Conservation (phyloP, 352 stramenopile genomes). For the Blastocystis sp. region DNA sequence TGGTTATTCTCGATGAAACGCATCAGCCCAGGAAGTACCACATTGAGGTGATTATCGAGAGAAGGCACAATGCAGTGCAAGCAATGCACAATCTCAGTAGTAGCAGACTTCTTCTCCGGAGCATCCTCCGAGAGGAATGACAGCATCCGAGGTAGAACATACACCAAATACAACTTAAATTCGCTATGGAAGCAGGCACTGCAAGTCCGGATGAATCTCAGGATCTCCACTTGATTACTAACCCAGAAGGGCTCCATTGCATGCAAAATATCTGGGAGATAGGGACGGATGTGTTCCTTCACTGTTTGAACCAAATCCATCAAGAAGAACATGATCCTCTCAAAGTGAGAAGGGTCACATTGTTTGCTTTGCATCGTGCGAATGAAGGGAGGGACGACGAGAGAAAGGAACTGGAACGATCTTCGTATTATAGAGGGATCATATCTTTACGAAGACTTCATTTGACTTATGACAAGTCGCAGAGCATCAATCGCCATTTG, state of each 20-base stretch:
- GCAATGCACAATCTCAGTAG: conserved; percentile 48
- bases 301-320: conserved; percentile 89
- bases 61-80: conserved; percentile 40
- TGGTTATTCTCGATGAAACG: conserved; percentile 59
- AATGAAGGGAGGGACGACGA: conserved; percentile 92
- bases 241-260: conserved; percentile 89
- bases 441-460: neutral
- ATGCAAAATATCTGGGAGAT: conserved; percentile 89
- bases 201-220: conserved; percentile 82
- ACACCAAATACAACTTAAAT: conserved; percentile 79
- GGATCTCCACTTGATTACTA: conserved; percentile 86
- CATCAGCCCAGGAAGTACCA: conserved; percentile 51
- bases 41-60: conserved; percentile 54
- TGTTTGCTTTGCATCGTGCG: conserved; percentile 79
- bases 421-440: conserved; percentile 82
- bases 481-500: conserved; percentile 92
- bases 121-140: conserved; percentile 70
- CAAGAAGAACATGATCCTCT: conserved; percentile 91
- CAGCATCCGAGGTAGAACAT: conserved; percentile 78
- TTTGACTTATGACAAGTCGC: conserved; percentile 88
- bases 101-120: neutral
- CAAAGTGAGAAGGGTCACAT: conserved; percentile 74
- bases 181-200: conserved; percentile 72
- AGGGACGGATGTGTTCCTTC: conserved; percentile 86
- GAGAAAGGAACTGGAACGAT: conserved; percentile 89